phyloP scores from a whole-genome alignment of 78 protist species.

The Monosiga brevicollis region DNA sequence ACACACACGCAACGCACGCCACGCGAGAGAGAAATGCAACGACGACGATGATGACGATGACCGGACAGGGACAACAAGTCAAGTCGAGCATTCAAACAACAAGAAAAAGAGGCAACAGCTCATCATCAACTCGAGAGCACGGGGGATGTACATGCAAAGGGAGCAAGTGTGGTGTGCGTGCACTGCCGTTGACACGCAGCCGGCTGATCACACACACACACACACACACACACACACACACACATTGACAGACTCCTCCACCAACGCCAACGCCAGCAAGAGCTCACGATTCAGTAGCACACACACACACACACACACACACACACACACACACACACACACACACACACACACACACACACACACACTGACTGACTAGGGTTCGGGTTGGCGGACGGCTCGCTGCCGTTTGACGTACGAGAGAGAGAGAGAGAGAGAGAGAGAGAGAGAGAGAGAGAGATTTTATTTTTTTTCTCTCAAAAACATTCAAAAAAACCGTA shows the following conservation, averaged over 20 bases:
- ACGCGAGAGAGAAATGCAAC: neutral
- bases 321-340: neutral
- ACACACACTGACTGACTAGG: neutral
- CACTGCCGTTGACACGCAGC: neutral
- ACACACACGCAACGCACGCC: too few relatives aligned
- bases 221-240: neutral
- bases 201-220: neutral
- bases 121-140: neutral
- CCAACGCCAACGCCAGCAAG: neutral
- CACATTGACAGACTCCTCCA: slow-evolving; percentile 1
- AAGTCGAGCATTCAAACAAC: neutral
- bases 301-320: neutral
- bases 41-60: neutral
- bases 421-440: too few relatives aligned
- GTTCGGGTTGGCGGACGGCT: too few relatives aligned
- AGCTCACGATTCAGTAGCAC: neutral
- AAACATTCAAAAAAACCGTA: too few relatives aligned
- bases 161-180: slow-evolving; percentile 59
- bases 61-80: neutral
- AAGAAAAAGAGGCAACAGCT: too few relatives aligned
- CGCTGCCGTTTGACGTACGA: too few relatives aligned
- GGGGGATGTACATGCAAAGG: slow-evolving; percentile 27
- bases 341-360: neutral
- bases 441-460: too few relatives aligned
- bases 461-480: too few relatives aligned